Conservation (phyloP, 306 rosid species). For the Medicago arabica region DNA sequence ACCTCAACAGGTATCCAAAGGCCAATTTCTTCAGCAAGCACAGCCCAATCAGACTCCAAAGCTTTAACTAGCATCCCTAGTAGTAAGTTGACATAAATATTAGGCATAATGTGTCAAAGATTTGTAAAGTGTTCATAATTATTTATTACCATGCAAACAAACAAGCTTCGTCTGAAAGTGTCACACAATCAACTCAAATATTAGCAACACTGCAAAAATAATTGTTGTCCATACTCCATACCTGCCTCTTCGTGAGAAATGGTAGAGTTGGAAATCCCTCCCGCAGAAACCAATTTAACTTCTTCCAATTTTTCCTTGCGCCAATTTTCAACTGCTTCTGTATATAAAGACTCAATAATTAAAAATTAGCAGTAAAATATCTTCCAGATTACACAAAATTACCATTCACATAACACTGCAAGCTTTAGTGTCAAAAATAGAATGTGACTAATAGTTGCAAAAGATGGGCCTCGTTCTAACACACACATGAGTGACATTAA, state of each 20-base stretch:
- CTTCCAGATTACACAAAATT: conserved; percentile 7
- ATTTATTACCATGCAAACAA: conserved; percentile 14
- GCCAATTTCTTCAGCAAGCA: conserved; percentile 79
- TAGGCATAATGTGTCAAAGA: conserved; percentile 8
- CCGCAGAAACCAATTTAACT: conserved; percentile 50
- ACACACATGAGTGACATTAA: background rate
- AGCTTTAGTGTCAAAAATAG: background rate
- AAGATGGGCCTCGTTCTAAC: conserved; percentile 11
- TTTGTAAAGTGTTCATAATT: conserved; percentile 17
- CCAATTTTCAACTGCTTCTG: conserved; percentile 87
- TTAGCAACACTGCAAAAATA: conserved; percentile 16
- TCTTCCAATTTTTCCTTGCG: conserved; percentile 71
- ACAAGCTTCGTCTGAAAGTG: background rate
- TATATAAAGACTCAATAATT: conserved; percentile 27
- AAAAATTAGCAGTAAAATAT: conserved; percentile 28
- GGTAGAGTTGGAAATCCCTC: conserved; percentile 52
- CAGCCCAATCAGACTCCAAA: conserved; percentile 77
- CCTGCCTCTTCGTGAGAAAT: conserved; percentile 71
- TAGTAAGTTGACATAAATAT: conserved; percentile 43
- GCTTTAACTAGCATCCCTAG: conserved; percentile 74
- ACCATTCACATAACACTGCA: background rate
- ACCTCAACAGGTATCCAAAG: conserved; percentile 81
- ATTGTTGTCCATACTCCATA: conserved; percentile 54
- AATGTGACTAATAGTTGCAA: background rate
- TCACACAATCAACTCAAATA: conserved; percentile 25